phyloP scores from a whole-genome alignment of 2,329 filamentous ascomycete genomes.

The Diaporthe amygdali region DNA sequence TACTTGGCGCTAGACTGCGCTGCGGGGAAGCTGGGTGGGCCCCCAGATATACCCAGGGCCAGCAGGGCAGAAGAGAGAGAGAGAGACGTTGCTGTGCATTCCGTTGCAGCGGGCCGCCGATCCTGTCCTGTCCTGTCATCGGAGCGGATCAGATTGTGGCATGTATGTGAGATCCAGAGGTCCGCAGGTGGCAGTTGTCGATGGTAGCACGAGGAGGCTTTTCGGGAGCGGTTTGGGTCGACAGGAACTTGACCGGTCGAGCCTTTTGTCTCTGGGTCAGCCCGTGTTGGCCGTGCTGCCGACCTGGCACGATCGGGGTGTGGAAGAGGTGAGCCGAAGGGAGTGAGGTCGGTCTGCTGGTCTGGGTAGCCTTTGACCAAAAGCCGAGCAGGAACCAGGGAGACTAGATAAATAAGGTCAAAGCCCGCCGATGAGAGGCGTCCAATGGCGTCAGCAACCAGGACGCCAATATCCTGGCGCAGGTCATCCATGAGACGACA shows the following conservation, averaged over 20 bases:
- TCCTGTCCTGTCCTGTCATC: slow-evolving; percentile 8
- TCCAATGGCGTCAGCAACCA: not conserved
- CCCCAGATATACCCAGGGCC: not conserved
- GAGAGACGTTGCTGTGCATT: not conserved
- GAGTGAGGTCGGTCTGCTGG: not conserved
- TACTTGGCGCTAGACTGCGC: slow-evolving; percentile 13
- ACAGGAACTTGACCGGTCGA: not conserved
- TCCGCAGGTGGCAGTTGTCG: not conserved
- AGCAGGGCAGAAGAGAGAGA: not conserved
- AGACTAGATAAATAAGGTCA: slow-evolving; percentile 13
- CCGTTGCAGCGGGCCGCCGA: slow-evolving; percentile 12
- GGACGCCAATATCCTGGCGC: not conserved
- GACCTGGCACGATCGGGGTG: slow-evolving; percentile 1
- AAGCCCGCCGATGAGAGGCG: slow-evolving; percentile 3
- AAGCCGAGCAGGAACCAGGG: not conserved
- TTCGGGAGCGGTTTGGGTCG: not conserved
- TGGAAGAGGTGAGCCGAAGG: not conserved
- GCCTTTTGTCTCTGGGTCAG: slow-evolving; percentile 9
- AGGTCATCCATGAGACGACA: not conserved
- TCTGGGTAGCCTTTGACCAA: not conserved
- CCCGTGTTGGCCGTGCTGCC: slow-evolving; percentile 5
- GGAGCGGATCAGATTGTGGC: slow-evolving; percentile 3
- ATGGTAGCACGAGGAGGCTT: slow-evolving; percentile 4
- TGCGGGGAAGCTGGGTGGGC: slow-evolving; percentile 7
- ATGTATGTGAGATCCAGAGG: not conserved